phyloP scores from a whole-genome alignment of 345 rosid genomes.

The Dipteronia dyeriana region DNA sequence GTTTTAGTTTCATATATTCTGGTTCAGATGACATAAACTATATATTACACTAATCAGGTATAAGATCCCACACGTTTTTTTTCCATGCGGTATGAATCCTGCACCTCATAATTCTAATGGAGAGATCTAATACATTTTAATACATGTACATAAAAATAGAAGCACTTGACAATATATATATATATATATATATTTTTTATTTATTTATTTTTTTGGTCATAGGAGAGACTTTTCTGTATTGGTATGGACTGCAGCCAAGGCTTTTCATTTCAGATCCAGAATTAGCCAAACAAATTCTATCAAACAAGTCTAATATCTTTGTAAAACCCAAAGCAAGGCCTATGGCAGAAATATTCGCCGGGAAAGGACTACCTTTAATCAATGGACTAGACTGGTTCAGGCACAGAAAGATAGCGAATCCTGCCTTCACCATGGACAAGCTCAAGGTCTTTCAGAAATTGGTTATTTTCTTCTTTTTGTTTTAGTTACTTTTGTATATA shows the following conservation, averaged over 20 bases:
- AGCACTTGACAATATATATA: background rate
- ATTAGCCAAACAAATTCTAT: conserved; percentile 39
- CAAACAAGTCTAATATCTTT: conserved; percentile 43
- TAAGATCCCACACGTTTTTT: too few relatives aligned
- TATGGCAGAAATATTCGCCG: conserved; percentile 20
- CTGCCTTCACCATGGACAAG: conserved; percentile 51
- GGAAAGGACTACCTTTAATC: conserved; percentile 37
- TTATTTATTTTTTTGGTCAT: background rate
- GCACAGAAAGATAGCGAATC: conserved; percentile 42
- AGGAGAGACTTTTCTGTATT: conserved; percentile 50
- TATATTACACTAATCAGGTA: too few relatives aligned
- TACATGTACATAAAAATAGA: too few relatives aligned
- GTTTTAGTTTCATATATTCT: background rate
- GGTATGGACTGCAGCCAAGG: conserved; percentile 48
- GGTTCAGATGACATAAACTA: background rate
- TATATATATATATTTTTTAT: too few relatives aligned
- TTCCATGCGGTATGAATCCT: too few relatives aligned
- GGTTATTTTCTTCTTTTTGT: too few relatives aligned
- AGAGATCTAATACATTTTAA: background rate
- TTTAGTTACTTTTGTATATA: too few relatives aligned
- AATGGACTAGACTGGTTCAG: conserved; percentile 45
- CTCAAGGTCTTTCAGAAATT: conserved; percentile 35
- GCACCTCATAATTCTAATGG: too few relatives aligned
- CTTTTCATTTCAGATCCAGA: conserved; percentile 41
- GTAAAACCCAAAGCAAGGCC: conserved; percentile 32